phyloP scores from a whole-genome alignment of 495 filamentous ascomycete species.

The Darksidea phi region DNA sequence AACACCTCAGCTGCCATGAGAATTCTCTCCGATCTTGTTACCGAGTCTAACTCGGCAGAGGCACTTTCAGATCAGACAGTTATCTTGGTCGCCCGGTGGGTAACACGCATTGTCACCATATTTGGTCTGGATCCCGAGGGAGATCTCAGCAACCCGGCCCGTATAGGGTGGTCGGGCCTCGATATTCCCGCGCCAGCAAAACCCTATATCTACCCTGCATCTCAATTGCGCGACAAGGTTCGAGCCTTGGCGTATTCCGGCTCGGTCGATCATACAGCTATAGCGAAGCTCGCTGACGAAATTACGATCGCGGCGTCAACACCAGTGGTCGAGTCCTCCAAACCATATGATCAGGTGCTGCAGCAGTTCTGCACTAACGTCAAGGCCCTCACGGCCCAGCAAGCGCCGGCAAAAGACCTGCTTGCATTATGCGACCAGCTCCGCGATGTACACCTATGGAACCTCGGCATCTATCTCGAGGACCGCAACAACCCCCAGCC shows the following conservation, averaged over 20 bases:
- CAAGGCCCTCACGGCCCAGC: constrained; percentile 19
- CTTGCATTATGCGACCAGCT: constrained; percentile 58
- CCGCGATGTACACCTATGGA: constrained; percentile 72
- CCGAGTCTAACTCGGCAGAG: constrained; percentile 59
- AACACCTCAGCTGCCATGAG: constrained; percentile 79
- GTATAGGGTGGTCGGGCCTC: constrained; percentile 80
- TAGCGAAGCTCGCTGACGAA: constrained; percentile 12
- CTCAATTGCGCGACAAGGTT: constrained; percentile 38
- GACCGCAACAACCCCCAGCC: constrained; percentile 65
- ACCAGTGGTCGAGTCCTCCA: constrained; percentile 9
- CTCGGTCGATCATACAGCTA: background rate
- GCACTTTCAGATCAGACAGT: constrained; percentile 37
- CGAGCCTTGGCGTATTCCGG: constrained; percentile 21
- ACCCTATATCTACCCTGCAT: constrained; percentile 35
- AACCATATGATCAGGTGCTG: constrained; percentile 35
- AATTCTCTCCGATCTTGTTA: constrained; percentile 69
- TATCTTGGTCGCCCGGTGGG: constrained; percentile 63
- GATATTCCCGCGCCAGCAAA: constrained; percentile 54
- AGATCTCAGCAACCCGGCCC: constrained; percentile 50
- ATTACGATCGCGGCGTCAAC: constrained; percentile 13
- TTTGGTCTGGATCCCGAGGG: constrained; percentile 75
- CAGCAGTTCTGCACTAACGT: too few relatives aligned
- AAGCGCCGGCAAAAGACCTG: constrained; percentile 35
- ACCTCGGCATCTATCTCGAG: constrained; percentile 79
- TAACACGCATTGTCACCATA: constrained; percentile 77